phyloP scores from a whole-genome alignment of 164 flowering plant species.

The Warburgia ugandensis region DNA sequence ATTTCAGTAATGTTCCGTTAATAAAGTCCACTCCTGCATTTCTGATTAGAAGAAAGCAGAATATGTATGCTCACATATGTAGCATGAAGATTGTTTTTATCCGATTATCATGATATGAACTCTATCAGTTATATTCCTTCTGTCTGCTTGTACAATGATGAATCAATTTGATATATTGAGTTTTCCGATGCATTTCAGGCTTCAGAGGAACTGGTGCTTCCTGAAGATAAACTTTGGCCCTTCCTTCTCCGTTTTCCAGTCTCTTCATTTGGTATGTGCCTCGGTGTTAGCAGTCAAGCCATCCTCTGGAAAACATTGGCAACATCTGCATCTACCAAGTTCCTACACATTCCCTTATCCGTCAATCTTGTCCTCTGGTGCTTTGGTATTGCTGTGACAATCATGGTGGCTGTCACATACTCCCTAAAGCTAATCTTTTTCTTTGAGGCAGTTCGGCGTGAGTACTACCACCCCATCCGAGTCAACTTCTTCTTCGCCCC shows the following conservation, averaged over 20 bases:
- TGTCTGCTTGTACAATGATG: neutral
- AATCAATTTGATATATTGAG: neutral
- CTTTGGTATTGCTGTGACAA: slow-evolving; percentile 47
- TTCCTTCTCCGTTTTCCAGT: slow-evolving; percentile 84
- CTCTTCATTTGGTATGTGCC: slow-evolving; percentile 79
- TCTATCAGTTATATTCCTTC: neutral
- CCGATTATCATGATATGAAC: neutral
- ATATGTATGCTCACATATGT: neutral
- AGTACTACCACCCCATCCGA: slow-evolving; percentile 79
- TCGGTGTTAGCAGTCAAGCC: slow-evolving; percentile 90
- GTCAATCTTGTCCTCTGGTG: slow-evolving; percentile 63
- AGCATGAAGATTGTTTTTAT: neutral
- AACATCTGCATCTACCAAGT: slow-evolving; percentile 48
- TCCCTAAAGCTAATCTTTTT: slow-evolving; percentile 49
- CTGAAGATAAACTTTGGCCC: slow-evolving; percentile 74
- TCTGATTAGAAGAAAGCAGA: neutral
- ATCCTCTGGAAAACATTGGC: slow-evolving; percentile 81
- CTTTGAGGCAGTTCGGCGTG: slow-evolving; percentile 85
- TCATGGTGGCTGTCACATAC: slow-evolving; percentile 34
- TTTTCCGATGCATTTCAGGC: slow-evolving; percentile 40
- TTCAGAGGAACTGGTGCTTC: slow-evolving; percentile 68
- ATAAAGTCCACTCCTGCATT: neutral
- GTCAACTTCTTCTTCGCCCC: slow-evolving; percentile 96
- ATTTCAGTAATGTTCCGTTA: slow-evolving; percentile 2
- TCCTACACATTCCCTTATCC: slow-evolving; percentile 48